These are phyloP conservation scores for Chlorella sp. DNA, from an alignment of 139 green algal genomes.

Conservation along the genomic window DNA sequence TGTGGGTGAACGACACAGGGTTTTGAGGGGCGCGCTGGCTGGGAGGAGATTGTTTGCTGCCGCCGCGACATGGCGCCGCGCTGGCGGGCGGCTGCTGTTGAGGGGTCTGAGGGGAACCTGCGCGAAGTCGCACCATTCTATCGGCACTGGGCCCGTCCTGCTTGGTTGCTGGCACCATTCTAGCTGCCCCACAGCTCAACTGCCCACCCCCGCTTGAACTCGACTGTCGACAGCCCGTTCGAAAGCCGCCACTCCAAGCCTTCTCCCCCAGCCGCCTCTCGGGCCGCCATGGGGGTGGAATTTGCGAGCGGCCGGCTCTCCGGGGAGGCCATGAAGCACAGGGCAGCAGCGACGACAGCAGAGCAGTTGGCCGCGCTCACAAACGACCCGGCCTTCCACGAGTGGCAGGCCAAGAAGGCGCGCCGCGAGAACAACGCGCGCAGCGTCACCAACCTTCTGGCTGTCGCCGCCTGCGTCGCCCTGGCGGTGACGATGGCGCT, in stretches of 20 bases:
- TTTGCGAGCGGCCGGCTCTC: slow-evolving; percentile 15
- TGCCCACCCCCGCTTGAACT: background rate
- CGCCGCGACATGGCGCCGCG: too few relatives aligned
- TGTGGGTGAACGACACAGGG: background rate
- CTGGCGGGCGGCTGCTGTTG: too few relatives aligned
- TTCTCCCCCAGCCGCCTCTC: background rate
- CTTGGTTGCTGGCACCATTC: too few relatives aligned
- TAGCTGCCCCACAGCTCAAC: too few relatives aligned
- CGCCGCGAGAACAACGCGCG: slow-evolving; percentile 38
- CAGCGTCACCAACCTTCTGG: slow-evolving; percentile 63
- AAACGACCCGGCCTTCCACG: slow-evolving; percentile 15
- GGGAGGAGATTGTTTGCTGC: too few relatives aligned
- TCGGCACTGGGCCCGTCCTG: too few relatives aligned
- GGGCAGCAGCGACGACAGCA: background rate
- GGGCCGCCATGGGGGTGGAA: background rate
- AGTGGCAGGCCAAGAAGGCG: slow-evolving; percentile 1
- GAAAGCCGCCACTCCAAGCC: background rate
- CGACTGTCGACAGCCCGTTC: background rate
- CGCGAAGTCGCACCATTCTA: too few relatives aligned
- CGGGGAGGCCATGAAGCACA: background rate
- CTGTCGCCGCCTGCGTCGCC: slow-evolving; percentile 70
- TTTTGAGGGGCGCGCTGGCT: background rate
- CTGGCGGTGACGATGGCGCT: slow-evolving; percentile 37
- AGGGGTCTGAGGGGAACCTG: too few relatives aligned
- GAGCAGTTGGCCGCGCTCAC: slow-evolving; percentile 27